Base-by-base conservation (phyloP, 2,329 filamentous ascomycete species). In the Cladosporium sp. region DNA sequence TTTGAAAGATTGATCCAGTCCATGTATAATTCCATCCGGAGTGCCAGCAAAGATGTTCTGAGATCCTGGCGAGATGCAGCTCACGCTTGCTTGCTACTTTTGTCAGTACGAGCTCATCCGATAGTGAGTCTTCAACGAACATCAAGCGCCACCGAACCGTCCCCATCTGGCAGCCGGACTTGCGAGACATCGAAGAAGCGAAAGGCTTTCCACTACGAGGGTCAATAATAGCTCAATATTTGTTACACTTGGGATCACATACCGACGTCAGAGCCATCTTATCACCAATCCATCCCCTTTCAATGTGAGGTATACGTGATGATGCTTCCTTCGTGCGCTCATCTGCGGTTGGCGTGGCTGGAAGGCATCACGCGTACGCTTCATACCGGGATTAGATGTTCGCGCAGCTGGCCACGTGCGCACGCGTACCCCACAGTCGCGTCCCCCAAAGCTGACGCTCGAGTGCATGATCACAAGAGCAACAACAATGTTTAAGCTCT, bases 101-200 rank as follows among this genome's bases (percentile, higher is more conserved):
- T n/a, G 46, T 67, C 43, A 67, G 59, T 54, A 38, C 16, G 8
- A 32, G 32, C 34, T 28, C 2, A 5, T 37, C 33, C 1, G 4
- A 31, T 43, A n/a, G 28, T 18, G 18, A 28, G 22, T 22, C 10
- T 9, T 5, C 34, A 16, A 57, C 53, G 40, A 52, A 61, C 62
- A 65, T 72, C 62, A 63, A 67, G 59, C 43, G 60, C 54, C 42
- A 66, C 53, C 33, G 84, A 83, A 68, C 83, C 86, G 68, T 95
- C 89, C 65, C 86, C 85, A 69, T 95, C 86, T 62, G 79, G 81
- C 64, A 91, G 79, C 66, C 86, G 83, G 70, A 96, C 84, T 68
- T 87, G 85, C 68, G 84, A 84, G 70, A 95, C 89, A 74, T 96
- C 89, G 81, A 98, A 97, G 84, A 98, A 98, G 79, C 95, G 91